Base-by-base conservation (phyloP, 345 rosid species). In the Linum lewisii region DNA sequence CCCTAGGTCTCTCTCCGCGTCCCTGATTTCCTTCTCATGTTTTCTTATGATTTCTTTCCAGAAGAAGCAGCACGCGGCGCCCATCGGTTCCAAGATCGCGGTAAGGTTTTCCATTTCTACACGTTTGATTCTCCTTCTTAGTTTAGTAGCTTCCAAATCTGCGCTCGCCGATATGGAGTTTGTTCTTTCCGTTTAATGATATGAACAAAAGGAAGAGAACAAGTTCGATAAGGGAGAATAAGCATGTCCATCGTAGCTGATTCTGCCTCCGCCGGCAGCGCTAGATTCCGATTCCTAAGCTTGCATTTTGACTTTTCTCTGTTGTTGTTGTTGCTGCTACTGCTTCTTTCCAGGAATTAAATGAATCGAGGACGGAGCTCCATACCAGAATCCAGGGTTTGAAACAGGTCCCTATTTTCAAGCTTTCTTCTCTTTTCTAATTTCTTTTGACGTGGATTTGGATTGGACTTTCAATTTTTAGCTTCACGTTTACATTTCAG, bases 301-400 rank as follows among this genome's bases (percentile, higher is more conserved):
- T 6, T 51, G 10, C 0, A 21, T 18, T 36, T 25, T 51, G 20
- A 20, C 7, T 1, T 25, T 26, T 25, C 38, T 4, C 57, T 1
- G 7, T 10, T 65, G 49, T 23, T 55, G 6, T 56, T 1, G 7
- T 10, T 65, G 49, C 24, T 55, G 21, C 50, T 44, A 4, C 20
- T 47, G 7, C 0, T 65, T 65, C 44, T 68, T 18, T 50, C 22
- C 64, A 93, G 97, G 97, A 93, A 69, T 59, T 89, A 61, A 89
- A 75, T 13, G 97, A 88, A 64, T 93, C 99, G 47, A 86, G 99
- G 57, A 67, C 83, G 0, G 97, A 88, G 78, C 77, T 93, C 58
- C 90, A 82, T 51, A 81, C 66, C 69, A 75, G 97, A 75, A 85
- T 89, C 63, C 94, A 88, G 71, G 86, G 87, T 63, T 81, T 93